phyloP scores from a whole-genome alignment of 345 rosid species.

The Euclidium syriacum region DNA sequence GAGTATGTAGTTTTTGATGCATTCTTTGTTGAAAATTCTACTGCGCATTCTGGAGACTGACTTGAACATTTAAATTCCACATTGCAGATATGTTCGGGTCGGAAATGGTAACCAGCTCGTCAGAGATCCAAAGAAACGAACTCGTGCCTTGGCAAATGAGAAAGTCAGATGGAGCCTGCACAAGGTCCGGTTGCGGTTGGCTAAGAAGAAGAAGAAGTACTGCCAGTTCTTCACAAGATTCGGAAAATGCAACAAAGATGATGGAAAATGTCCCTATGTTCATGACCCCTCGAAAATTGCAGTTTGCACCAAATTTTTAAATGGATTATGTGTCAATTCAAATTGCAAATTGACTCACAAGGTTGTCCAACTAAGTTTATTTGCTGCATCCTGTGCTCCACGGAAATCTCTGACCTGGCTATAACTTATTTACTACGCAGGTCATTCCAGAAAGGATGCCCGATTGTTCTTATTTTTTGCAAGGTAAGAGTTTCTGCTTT shows the following conservation, averaged over 20 bases:
- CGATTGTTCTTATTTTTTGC: slow-evolving; percentile 88
- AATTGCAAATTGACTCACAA: slow-evolving; percentile 94
- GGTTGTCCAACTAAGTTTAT: slow-evolving; percentile 43
- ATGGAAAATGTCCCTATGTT: slow-evolving; percentile 86
- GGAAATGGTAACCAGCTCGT: slow-evolving; percentile 94
- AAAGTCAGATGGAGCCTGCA: slow-evolving; percentile 97
- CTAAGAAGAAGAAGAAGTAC: slow-evolving; percentile 73
- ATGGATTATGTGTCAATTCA: slow-evolving; percentile 63
- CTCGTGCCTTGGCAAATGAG: slow-evolving; percentile 87
- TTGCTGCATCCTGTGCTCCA: slow-evolving; percentile 8
- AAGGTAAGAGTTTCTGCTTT: slow-evolving; percentile 46
- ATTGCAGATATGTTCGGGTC: slow-evolving; percentile 85
- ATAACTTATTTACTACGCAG: slow-evolving; percentile 40
- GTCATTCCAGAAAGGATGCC: slow-evolving; percentile 99
- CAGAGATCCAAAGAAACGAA: slow-evolving; percentile 90
- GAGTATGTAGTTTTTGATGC: slow-evolving; percentile 55
- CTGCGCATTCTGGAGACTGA: background rate
- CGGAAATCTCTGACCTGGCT: slow-evolving; percentile 12
- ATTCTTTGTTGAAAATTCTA: background rate
- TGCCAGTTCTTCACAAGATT: slow-evolving; percentile 97
- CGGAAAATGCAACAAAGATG: slow-evolving; percentile 92
- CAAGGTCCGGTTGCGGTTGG: slow-evolving; percentile 75
- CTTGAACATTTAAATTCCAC: background rate
- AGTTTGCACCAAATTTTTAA: slow-evolving; percentile 90
- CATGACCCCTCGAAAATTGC: slow-evolving; percentile 92